These are phyloP conservation scores for Kluyveromyces sp. DNA, from an alignment of 1,139 yeast species.

Conservation along the genomic window DNA sequence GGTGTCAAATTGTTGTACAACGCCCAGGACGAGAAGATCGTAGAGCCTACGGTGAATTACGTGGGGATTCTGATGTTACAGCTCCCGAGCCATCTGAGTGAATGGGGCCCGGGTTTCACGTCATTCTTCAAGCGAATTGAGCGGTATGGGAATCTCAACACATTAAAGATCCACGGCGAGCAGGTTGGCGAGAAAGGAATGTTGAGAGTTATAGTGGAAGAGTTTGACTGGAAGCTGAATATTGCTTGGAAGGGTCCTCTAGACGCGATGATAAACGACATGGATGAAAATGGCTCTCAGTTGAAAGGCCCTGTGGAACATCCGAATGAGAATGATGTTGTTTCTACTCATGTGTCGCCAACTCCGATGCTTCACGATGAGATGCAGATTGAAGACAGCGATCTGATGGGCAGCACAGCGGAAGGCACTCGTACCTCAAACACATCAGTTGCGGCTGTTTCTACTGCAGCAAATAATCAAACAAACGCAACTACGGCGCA, in stretches of 20 bases:
- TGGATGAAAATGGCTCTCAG: conserved; percentile 8
- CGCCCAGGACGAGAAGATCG: conserved; percentile 26
- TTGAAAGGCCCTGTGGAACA: background rate
- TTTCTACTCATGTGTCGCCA: conserved; percentile 3
- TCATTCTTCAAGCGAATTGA: conserved; percentile 28
- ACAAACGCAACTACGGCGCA: conserved; percentile 9
- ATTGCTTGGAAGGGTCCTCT: conserved; percentile 32
- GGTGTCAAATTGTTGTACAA: conserved; percentile 27
- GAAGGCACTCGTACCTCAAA: background rate
- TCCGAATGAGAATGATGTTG: background rate
- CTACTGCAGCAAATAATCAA: background rate
- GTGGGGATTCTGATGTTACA: conserved; percentile 24
- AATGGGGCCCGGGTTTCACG: conserved; percentile 28
- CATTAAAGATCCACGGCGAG: conserved; percentile 22
- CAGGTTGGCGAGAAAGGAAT: conserved; percentile 14
- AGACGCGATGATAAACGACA: conserved; percentile 14
- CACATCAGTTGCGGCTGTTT: background rate
- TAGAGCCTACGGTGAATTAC: conserved; percentile 27
- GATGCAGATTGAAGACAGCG: conserved; percentile 10
- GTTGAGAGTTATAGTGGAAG: conserved; percentile 26
- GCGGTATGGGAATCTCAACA: conserved; percentile 25
- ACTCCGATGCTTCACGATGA: conserved; percentile 1
- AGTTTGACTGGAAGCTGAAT: conserved; percentile 29
- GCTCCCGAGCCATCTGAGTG: conserved; percentile 24
- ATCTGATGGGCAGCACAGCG: background rate